Conservation (phyloP, 2,329 filamentous ascomycete genomes). For the Ascochyta lentis region DNA sequence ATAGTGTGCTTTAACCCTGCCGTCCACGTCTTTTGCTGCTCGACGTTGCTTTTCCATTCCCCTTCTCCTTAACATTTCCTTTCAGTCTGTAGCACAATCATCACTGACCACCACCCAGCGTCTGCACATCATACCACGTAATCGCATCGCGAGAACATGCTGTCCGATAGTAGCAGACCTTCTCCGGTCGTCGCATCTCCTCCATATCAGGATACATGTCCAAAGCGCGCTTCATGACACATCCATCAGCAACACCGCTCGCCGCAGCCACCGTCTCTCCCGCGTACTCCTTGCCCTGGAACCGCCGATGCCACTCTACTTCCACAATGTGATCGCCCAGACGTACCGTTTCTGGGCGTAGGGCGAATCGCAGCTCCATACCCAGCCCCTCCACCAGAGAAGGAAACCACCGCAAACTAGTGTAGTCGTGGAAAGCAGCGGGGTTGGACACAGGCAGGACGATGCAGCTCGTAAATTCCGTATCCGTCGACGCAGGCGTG, state of each 20-base stretch:
- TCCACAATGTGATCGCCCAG: not conserved
- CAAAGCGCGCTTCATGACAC: not conserved
- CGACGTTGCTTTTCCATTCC: not conserved
- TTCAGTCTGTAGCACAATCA: not conserved
- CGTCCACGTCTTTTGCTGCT: no score
- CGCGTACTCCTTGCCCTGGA: not conserved
- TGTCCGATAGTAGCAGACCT: not conserved
- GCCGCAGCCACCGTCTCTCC: not conserved
- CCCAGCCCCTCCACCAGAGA: not conserved
- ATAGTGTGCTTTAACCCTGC: no score
- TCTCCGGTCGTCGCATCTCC: not conserved
- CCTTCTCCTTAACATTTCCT: not conserved
- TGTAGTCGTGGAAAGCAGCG: not conserved
- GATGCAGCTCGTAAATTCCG: not conserved
- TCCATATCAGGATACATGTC: not conserved
- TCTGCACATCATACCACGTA: slow-evolving; percentile 1
- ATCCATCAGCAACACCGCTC: not conserved
- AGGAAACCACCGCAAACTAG: not conserved
- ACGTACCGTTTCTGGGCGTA: not conserved
- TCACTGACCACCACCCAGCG: not conserved
- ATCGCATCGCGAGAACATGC: not conserved
- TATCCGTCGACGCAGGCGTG: not conserved
- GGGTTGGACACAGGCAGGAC: not conserved
- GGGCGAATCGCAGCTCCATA: not conserved
- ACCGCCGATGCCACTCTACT: slow-evolving; percentile 1